phyloP scores from a whole-genome alignment of 2,329 filamentous ascomycete genomes.

The Penicillium sclerotigenum region DNA sequence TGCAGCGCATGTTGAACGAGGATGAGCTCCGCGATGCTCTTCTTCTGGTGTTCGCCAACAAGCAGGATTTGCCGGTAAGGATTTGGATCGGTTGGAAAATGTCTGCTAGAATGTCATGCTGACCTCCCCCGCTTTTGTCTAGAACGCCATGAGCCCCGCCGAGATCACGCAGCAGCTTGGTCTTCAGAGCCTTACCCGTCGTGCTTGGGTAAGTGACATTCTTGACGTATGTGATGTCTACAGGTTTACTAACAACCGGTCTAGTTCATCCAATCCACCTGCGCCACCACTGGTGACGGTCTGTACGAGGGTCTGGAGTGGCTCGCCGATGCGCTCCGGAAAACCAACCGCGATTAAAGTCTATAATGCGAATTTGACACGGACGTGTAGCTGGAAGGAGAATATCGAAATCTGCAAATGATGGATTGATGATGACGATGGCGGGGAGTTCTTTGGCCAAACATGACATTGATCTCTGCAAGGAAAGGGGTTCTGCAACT shows the following conservation, averaged over 20 bases:
- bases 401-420: constrained; percentile 36
- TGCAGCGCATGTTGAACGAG: constrained; percentile 98
- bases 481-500: constrained; percentile 28
- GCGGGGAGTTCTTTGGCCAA: constrained; percentile 33
- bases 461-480: constrained; percentile 28
- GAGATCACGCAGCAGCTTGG: constrained; percentile 99
- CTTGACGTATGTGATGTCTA: neutral
- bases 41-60: constrained; percentile 98
- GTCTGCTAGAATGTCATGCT: constrained; percentile 14
- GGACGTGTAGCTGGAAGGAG: constrained; percentile 22
- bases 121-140: constrained; percentile 26
- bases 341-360: constrained; percentile 54
- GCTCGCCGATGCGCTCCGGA: constrained; percentile 79
- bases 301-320: constrained; percentile 98
- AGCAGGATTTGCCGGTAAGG: constrained; percentile 97
- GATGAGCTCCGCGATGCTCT: constrained; percentile 97
- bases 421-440: constrained; percentile 36
- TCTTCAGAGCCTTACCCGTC: constrained; percentile 97
- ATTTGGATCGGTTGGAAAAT: neutral
- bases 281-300: constrained; percentile 97
- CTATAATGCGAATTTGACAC: constrained; percentile 33
- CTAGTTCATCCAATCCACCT: constrained; percentile 99
- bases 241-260: constrained; percentile 20
- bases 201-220: constrained; percentile 80
- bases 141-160: constrained; percentile 99